These are phyloP conservation scores for Naganishia albida DNA, from an alignment of 1,284 basidiomycete genomes.

Conservation along the genomic window DNA sequence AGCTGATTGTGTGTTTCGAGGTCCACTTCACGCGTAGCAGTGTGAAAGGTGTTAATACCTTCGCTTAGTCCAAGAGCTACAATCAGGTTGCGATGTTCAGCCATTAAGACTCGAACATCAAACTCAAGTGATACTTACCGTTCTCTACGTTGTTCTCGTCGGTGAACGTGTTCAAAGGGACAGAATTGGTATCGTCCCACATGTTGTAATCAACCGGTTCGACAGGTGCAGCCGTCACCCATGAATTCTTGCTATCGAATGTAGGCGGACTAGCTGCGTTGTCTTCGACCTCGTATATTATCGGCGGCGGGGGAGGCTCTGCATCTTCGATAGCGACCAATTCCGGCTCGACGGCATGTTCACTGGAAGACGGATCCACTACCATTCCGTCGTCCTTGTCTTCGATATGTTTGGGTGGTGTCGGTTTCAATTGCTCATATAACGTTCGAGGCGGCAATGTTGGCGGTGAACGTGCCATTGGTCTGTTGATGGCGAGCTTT, in stretches of 20 bases:
- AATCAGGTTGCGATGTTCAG: neutral
- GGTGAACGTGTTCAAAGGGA: slow-evolving; percentile 11
- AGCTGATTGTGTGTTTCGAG: slow-evolving; percentile 16
- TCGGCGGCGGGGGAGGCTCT: slow-evolving; percentile 11
- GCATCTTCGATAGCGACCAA: slow-evolving; percentile 26
- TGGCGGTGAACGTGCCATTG: neutral
- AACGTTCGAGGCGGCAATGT: slow-evolving; percentile 11
- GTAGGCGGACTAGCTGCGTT: neutral
- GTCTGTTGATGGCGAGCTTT: slow-evolving; percentile 22
- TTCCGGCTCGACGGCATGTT: slow-evolving; percentile 19
- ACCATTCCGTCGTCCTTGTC: slow-evolving; percentile 3
- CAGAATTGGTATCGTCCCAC: slow-evolving; percentile 23
- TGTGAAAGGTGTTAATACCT: slow-evolving; percentile 8
- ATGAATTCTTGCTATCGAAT: neutral
- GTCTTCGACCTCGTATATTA: slow-evolving; percentile 24
- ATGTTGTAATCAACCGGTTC: slow-evolving; percentile 18
- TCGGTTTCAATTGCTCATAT: slow-evolving; percentile 14
- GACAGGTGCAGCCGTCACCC: slow-evolving; percentile 10
- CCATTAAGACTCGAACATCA: no score
- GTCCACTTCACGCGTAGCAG: neutral
- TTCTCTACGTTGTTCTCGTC: slow-evolving; percentile 19
- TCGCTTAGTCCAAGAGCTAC: slow-evolving; percentile 13
- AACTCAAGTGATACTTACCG: neutral
- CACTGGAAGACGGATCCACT: slow-evolving; percentile 10
- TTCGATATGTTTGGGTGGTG: slow-evolving; percentile 16